Conservation (phyloP, 2,329 filamentous ascomycete species). For the Penicillium janthinellum region DNA sequence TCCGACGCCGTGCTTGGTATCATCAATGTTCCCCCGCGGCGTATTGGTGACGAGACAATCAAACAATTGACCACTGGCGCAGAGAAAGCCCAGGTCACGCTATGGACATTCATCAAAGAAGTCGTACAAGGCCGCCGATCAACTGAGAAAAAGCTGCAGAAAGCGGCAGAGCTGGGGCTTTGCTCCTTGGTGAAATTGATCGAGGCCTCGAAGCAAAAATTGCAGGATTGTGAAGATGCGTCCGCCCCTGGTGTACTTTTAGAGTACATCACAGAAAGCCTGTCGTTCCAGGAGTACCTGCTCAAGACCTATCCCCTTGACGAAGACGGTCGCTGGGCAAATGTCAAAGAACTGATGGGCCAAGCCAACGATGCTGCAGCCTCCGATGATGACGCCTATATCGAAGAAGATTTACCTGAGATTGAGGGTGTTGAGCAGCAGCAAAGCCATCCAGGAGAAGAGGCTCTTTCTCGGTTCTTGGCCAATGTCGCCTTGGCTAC, state of each 20-base stretch:
- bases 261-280: constrained; percentile 61
- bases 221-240: constrained; percentile 48
- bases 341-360: constrained; percentile 82
- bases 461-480: constrained; percentile 77
- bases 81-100: constrained; percentile 64
- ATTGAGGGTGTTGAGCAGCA: constrained; percentile 72
- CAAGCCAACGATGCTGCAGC: constrained; percentile 71
- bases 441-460: constrained; percentile 53
- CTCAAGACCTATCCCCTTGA: constrained; percentile 71
- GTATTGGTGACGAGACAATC: constrained; percentile 77
- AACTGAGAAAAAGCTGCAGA: constrained; percentile 57
- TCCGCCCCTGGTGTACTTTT: constrained; percentile 53
- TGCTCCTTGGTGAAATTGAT: constrained; percentile 62
- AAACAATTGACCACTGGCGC: constrained; percentile 76
- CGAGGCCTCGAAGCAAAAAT: constrained; percentile 57
- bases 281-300: constrained; percentile 74
- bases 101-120: constrained; percentile 75
- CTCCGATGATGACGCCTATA: constrained; percentile 56
- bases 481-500: constrained; percentile 86
- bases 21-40: constrained; percentile 79
- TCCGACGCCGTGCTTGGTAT: constrained; percentile 83
- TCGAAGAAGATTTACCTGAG: constrained; percentile 59
- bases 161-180: constrained; percentile 59
- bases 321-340: constrained; percentile 78
- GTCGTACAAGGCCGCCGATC: constrained; percentile 55